These are phyloP conservation scores for Termitomyces sp. DNA, from an alignment of 768 basidiomycete genomes.

Conservation along the genomic window DNA sequence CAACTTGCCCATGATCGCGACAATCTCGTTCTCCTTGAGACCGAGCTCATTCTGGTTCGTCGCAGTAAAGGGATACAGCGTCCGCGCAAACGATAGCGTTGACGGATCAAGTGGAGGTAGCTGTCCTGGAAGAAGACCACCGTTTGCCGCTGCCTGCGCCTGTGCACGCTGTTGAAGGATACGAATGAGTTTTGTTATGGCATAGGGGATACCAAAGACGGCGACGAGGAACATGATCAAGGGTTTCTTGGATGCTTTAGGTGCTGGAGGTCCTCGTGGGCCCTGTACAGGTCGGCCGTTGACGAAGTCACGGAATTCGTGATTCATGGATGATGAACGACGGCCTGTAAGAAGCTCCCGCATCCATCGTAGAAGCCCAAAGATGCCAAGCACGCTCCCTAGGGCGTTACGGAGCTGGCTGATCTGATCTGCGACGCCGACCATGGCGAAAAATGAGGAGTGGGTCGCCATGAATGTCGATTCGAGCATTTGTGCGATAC, in stretches of 20 bases:
- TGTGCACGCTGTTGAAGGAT: constrained; percentile 65
- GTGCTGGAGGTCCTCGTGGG: constrained; percentile 34
- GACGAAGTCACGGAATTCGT: constrained; percentile 77
- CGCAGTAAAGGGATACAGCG: constrained; percentile 74
- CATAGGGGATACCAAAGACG: constrained; percentile 88
- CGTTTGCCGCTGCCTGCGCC: constrained; percentile 38
- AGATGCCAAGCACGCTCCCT: constrained; percentile 89
- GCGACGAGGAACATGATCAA: constrained; percentile 92
- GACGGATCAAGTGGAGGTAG: constrained; percentile 74
- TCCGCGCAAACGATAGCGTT: constrained; percentile 78
- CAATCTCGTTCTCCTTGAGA: constrained; percentile 87
- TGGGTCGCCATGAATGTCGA: constrained; percentile 97
- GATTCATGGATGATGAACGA: constrained; percentile 31
- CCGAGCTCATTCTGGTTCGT: constrained; percentile 74
- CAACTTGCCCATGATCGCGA: constrained; percentile 83
- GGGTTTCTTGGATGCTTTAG: constrained; percentile 83
- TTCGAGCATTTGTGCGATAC: constrained; percentile 96
- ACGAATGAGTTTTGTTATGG: constrained; percentile 87
- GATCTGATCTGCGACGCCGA: constrained; percentile 94
- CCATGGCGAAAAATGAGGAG: constrained; percentile 94
- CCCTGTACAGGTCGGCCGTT: constrained; percentile 58
- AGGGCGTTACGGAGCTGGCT: constrained; percentile 87
- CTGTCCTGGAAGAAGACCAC: constrained; percentile 32
- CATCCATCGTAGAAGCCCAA: constrained; percentile 87
- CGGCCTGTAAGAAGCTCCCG: constrained; percentile 54